These are phyloP conservation scores for Globisporangium uncinulatum DNA, from an alignment of 352 stramenopile species.

Conservation along the genomic window DNA sequence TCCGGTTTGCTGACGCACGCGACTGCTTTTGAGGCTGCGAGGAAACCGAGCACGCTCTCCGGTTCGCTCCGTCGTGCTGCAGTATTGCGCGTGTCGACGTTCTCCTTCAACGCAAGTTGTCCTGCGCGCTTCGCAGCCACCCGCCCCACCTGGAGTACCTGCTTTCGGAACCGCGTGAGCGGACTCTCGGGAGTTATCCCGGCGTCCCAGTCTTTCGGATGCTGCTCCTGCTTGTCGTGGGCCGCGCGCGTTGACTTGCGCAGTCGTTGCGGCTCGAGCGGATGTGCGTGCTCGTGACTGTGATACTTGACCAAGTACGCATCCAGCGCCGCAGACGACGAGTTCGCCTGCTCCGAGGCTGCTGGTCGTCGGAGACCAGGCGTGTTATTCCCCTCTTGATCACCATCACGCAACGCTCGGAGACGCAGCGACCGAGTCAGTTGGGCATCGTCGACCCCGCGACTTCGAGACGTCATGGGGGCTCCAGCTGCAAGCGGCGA, in stretches of 20 bases:
- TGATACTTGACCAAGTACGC: constrained; percentile 6
- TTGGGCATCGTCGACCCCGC: too few species aligned
- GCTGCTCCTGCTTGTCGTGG: neutral
- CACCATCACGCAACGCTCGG: too few species aligned
- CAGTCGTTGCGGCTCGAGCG: neutral
- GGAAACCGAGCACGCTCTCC: too few species aligned
- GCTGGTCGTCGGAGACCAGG: too few species aligned
- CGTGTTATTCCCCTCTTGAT: too few species aligned
- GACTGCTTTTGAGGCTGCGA: neutral
- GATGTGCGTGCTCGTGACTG: neutral
- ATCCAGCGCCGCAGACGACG: constrained; percentile 1
- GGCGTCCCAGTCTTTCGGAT: neutral
- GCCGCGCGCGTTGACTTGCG: neutral
- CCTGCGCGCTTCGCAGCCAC: neutral
- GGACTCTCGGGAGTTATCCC: constrained; percentile 20
- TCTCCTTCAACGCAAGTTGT: neutral
- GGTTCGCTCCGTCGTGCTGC: neutral
- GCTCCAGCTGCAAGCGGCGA: too few species aligned
- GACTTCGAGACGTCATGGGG: too few species aligned
- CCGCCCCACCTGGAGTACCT: constrained; percentile 13
- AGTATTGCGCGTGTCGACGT: neutral
- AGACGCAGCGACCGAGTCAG: too few species aligned
- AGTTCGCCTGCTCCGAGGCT: neutral
- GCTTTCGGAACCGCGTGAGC: constrained; percentile 38
- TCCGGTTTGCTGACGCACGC: neutral